phyloP scores from a whole-genome alignment of 805 yeast genomes.

The Lipomyces spencermartinsiae region DNA sequence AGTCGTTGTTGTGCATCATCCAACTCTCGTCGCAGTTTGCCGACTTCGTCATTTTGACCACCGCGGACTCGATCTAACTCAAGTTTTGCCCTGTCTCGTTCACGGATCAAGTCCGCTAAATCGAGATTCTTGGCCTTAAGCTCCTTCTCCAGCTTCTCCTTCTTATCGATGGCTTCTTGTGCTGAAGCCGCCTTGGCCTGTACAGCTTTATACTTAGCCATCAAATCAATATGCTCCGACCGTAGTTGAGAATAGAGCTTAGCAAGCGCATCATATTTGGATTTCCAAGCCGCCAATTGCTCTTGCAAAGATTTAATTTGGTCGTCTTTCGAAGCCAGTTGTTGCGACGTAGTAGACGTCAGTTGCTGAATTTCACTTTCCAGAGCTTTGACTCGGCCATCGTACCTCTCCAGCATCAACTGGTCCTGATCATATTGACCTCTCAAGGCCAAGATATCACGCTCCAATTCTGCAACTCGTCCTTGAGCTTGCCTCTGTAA shows the following conservation, averaged over 20 bases:
- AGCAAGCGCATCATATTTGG: slow-evolving; percentile 87
- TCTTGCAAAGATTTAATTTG: slow-evolving; percentile 70
- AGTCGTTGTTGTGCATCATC: slow-evolving; percentile 63
- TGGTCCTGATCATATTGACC: slow-evolving; percentile 89
- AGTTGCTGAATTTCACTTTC: slow-evolving; percentile 72
- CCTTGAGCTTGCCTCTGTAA: slow-evolving; percentile 77
- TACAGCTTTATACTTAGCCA: slow-evolving; percentile 76
- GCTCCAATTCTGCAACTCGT: slow-evolving; percentile 78
- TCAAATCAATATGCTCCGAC: slow-evolving; percentile 79
- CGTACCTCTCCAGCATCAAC: slow-evolving; percentile 82
- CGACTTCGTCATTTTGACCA: slow-evolving; percentile 67
- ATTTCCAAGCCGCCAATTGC: slow-evolving; percentile 78
- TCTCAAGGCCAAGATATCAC: slow-evolving; percentile 73
- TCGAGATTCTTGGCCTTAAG: slow-evolving; percentile 85
- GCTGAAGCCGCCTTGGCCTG: slow-evolving; percentile 86
- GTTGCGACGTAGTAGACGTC: slow-evolving; percentile 70
- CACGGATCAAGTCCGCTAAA: slow-evolving; percentile 85
- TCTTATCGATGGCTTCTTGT: slow-evolving; percentile 84
- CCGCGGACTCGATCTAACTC: slow-evolving; percentile 66
- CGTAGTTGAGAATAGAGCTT: slow-evolving; percentile 88
- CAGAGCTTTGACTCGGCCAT: slow-evolving; percentile 77
- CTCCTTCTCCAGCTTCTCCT: slow-evolving; percentile 82
- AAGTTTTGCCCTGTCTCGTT: slow-evolving; percentile 84
- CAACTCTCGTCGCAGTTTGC: slow-evolving; percentile 66
- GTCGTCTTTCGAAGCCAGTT: slow-evolving; percentile 77